phyloP scores from a whole-genome alignment of 2,329 filamentous ascomycete species.

The Colletotrichum chrysophilum region DNA sequence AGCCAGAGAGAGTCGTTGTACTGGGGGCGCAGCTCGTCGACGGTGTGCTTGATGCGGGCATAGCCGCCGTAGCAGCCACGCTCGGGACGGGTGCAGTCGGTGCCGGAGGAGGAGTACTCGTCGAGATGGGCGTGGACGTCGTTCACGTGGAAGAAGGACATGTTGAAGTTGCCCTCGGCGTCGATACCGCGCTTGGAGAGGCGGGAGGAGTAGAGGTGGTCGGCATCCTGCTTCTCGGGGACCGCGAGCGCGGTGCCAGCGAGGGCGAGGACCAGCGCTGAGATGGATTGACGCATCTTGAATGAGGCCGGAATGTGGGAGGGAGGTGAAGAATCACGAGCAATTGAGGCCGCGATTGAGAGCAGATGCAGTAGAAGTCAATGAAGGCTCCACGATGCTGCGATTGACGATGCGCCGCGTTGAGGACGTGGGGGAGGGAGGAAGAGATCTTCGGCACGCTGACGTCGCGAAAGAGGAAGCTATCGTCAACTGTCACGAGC shows the following conservation, averaged over 20 bases:
- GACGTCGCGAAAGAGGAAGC: background rate
- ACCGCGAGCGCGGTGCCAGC: conserved; percentile 33
- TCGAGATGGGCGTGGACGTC: conserved; percentile 73
- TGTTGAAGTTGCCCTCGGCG: conserved; percentile 55
- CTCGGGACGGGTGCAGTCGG: conserved; percentile 62
- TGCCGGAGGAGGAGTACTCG: conserved; percentile 64
- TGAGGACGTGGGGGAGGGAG: background rate
- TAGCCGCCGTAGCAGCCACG: conserved; percentile 70
- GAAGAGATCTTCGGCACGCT: background rate
- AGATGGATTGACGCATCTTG: conserved; percentile 10
- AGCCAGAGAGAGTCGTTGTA: conserved; percentile 67
- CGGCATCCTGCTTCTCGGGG: conserved; percentile 39
- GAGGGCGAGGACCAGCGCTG: conserved; percentile 23
- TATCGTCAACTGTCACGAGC: background rate
- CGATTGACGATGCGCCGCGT: background rate
- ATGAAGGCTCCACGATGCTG: conserved; percentile 4
- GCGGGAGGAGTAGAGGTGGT: conserved; percentile 54
- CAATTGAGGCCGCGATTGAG: background rate
- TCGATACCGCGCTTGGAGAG: conserved; percentile 55
- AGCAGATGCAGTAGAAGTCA: background rate
- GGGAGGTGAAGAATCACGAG: background rate
- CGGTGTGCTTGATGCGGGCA: conserved; percentile 64
- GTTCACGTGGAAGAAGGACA: conserved; percentile 73
- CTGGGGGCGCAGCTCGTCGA: conserved; percentile 60
- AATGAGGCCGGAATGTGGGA: background rate